phyloP scores from a whole-genome alignment of 495 filamentous ascomycete genomes.

The Penicillium goetzii region DNA sequence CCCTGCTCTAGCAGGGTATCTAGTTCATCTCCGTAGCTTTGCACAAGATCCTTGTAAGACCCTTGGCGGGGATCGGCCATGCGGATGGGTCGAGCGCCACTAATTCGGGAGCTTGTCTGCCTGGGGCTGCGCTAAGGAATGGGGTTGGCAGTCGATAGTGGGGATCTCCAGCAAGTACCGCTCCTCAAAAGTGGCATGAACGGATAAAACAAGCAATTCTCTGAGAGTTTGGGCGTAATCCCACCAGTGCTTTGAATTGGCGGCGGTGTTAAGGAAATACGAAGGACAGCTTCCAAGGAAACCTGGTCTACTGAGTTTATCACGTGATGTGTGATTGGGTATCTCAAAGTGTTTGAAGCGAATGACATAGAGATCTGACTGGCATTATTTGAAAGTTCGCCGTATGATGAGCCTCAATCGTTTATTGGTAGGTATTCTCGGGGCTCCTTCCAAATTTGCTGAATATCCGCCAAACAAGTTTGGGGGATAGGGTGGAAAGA shows the following conservation, averaged over 20 bases:
- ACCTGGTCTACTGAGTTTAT: not conserved
- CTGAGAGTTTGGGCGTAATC: not conserved
- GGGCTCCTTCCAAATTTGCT: too few relatives aligned
- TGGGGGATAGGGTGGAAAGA: too few relatives aligned
- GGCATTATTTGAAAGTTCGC: not conserved
- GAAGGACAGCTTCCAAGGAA: slow-evolving; percentile 5
- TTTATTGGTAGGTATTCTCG: too few relatives aligned
- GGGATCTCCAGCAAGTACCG: not conserved
- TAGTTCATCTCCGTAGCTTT: slow-evolving; percentile 24
- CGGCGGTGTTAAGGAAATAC: not conserved
- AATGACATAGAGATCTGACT: not conserved
- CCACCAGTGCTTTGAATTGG: not conserved
- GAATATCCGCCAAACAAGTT: too few relatives aligned
- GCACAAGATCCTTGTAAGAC: slow-evolving; percentile 28
- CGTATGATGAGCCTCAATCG: not conserved
- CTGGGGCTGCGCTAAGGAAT: slow-evolving; percentile 17
- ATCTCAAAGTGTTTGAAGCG: not conserved
- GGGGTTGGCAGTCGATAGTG: not conserved
- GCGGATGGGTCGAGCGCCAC: slow-evolving; percentile 28
- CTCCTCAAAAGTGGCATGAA: not conserved
- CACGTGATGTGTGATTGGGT: not conserved
- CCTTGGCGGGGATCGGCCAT: slow-evolving; percentile 32
- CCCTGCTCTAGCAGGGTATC: slow-evolving; percentile 37
- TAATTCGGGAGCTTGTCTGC: slow-evolving; percentile 17
- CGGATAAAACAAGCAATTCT: too few relatives aligned